phyloP scores from a whole-genome alignment of 1,284 basidiomycete genomes.

The Cutaneotrichosporon sp. region DNA sequence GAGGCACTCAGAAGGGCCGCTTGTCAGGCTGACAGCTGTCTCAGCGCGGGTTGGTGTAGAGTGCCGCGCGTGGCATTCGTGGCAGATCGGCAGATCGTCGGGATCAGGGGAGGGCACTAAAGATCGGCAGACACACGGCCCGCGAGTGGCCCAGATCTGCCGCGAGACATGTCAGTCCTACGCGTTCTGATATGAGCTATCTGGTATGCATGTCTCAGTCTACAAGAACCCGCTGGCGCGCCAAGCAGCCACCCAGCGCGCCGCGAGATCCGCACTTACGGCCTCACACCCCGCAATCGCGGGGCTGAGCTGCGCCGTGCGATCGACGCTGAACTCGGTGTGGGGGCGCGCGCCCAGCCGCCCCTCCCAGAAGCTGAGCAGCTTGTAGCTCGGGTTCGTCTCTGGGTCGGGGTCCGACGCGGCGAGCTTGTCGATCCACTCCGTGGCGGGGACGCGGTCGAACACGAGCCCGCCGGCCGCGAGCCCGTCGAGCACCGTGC shows the following conservation, averaged over 20 bases:
- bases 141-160: no score
- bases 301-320: constrained; percentile 33
- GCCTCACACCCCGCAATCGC: constrained; percentile 31
- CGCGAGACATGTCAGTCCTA: no score
- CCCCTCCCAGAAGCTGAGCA: constrained; percentile 49
- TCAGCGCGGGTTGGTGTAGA: no score
- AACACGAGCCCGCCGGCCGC: constrained; percentile 66
- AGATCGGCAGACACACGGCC: no score
- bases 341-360: constrained; percentile 35
- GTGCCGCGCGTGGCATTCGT: no score
- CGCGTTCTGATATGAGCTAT: no score
- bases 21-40: no score
- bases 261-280: constrained; percentile 34
- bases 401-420: constrained; percentile 55
- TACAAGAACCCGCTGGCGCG: constrained; percentile 41
- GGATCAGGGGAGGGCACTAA: no score
- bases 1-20: no score
- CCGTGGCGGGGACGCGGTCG: constrained; percentile 66
- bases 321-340: constrained; percentile 38
- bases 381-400: constrained; percentile 60
- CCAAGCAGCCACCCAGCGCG: constrained; percentile 43
- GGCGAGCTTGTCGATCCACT: constrained; percentile 59
- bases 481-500: constrained; percentile 67
- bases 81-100: no score
- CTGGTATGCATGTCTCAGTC: no score